Conservation (phyloP, 257 asterid genomes). For the Solanum raphanifolium region DNA sequence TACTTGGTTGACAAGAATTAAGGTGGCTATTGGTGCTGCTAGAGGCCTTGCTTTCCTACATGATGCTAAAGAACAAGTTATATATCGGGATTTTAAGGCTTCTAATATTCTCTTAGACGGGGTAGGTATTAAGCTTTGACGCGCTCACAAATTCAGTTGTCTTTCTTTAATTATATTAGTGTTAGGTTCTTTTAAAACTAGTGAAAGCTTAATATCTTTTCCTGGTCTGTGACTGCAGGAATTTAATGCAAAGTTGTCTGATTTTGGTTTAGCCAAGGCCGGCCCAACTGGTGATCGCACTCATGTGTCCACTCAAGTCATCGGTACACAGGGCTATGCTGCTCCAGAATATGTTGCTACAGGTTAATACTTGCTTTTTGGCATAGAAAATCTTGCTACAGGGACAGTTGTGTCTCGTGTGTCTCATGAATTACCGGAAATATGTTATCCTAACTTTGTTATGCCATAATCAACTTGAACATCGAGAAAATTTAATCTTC, state of each 20-base stretch:
- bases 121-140: constrained; percentile 23
- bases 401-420: background rate
- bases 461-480: background rate
- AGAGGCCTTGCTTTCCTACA: constrained; percentile 82
- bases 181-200: background rate
- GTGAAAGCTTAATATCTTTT: background rate
- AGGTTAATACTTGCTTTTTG: constrained; percentile 26
- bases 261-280: constrained; percentile 83
- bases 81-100: constrained; percentile 82
- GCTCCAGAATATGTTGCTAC: constrained; percentile 95
- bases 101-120: constrained; percentile 82
- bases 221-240: constrained; percentile 34
- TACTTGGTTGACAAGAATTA: constrained; percentile 73
- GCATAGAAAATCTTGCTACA: background rate
- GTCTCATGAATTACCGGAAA: background rate
- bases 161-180: background rate
- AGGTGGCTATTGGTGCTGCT: constrained; percentile 83
- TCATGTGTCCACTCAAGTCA: constrained; percentile 83
- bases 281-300: constrained; percentile 93
- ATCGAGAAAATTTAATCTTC: background rate
- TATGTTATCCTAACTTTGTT: background rate
- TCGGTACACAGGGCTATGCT: constrained; percentile 88
- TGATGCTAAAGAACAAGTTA: constrained; percentile 74
- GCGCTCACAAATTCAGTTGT: background rate
- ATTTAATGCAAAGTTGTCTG: constrained; percentile 76